Evolutionary conservation across 2,329 filamentous ascomycete species (phyloP), one percentile per base, ranked within the genome.

Genomic region (Didymella exigua): DNA sequence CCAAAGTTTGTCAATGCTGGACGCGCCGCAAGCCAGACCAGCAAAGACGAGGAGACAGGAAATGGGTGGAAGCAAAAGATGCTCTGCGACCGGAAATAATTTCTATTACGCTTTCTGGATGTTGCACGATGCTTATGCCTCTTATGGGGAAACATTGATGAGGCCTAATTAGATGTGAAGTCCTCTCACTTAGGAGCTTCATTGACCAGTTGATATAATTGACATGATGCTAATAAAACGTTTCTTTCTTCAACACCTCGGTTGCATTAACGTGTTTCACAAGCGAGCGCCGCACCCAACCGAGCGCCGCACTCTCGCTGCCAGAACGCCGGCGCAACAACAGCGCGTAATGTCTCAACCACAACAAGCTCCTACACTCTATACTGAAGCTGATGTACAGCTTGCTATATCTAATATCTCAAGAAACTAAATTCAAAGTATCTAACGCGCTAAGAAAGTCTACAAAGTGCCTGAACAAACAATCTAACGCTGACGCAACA

Each of bases 1-100:
- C 71, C 71, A 1, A 74, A 72, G 51, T 74, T 72, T 49, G 68
- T 74, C 16, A 71, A 69, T 52, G 52, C 63, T 31, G 60, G 59
- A 43, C 59, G 58, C n/a, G 60, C 59, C 7, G 65, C 60, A 13
- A 64, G 62, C 48, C 60, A 60, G 43, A 40, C 54, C 47, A 62
- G 56, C 43, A 60, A 43, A 38, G 55, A 64, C 19, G 63, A 59
- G 16, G 58, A 61, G 49, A 60, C 56, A 40, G 63, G 60, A 13
- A 54, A 49, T 26, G 46, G 42, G 3, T 59, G 53, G 57, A 48
- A 29, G 24, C 30, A 52, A 26, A 59, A 56, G 53, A 44, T 59
- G 7, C 29, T 59, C 10, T 59, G 57, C 21, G 18, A 43, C 33
- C 47, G 52, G 27, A 46, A 24, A 16, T 54, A 45, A 16, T n/a